Conservation (phyloP, 768 basidiomycete species). For the Suillus bovinus region DNA sequence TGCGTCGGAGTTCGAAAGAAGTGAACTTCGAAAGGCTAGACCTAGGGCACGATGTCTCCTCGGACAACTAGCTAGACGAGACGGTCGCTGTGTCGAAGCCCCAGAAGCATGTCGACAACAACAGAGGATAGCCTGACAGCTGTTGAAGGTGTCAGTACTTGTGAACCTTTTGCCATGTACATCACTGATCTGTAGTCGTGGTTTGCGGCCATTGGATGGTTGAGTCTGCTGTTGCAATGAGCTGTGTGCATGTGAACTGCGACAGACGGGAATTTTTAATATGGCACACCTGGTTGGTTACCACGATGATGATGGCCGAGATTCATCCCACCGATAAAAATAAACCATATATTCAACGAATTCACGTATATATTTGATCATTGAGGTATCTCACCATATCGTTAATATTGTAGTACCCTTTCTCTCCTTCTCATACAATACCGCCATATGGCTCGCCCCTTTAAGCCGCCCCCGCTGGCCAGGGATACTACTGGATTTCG, state of each 20-base stretch:
- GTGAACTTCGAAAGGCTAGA: background rate
- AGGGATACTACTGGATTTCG: conserved; percentile 7
- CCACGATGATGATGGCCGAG: background rate
- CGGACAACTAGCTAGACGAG: too few species aligned
- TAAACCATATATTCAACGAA: background rate
- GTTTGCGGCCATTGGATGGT: too few species aligned
- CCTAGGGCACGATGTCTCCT: background rate
- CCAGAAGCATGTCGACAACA: background rate
- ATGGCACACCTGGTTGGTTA: background rate
- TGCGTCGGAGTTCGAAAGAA: background rate
- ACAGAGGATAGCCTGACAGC: too few species aligned
- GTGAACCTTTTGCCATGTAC: too few species aligned
- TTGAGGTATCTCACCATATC: background rate
- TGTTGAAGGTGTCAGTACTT: too few species aligned
- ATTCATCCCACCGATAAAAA: conserved; percentile 3
- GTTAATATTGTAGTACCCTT: background rate
- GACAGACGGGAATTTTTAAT: background rate
- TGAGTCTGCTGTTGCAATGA: background rate
- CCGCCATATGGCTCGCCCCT: background rate
- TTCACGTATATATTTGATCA: background rate
- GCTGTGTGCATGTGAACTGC: background rate
- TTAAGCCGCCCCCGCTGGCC: background rate
- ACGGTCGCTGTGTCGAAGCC: too few species aligned
- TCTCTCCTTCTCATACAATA: background rate
- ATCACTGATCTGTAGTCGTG: too few species aligned